Evolutionary conservation across 805 yeast genomes (phyloP), one percentile per base, ranked within the genome.

Genomic region (Candida coquimbonensis): DNA sequence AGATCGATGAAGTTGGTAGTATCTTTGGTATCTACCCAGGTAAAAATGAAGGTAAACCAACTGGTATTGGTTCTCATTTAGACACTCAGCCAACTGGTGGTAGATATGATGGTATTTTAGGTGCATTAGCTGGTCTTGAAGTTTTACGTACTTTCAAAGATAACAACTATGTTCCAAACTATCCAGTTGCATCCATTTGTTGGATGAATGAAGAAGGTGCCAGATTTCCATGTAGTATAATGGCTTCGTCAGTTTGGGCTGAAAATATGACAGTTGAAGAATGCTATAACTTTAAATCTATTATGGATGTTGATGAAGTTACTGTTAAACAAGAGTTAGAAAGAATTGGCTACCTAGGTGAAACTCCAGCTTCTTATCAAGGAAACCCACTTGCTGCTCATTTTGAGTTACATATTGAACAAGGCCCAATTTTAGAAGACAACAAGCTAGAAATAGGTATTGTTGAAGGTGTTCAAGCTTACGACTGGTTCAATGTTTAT

Each of bases 131-230:
- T 9, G 88, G 87, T 1, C 64, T 83, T 39, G 87, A 83, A 61
- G 80, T 83, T 6, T 62, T 83, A 53, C 67, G 87, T 49, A 81
- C 87, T 5, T 63, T 83, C 56, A 75, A 78, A 48, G 86, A 78
- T 16, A 77, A 78, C 59, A 66, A 70, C 38, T 73, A 64, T 54
- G 68, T 66, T 11, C 87, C 90, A n/a, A 73, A 78, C 44, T 81
- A 69, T 50, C 88, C 88, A 9, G 73, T 83, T 45, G 80, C 82
- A 7, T 70, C 80, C 5, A 72, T 83, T 36, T 72, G 77, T 55
- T 83, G 90, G 90, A 79, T 81, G 61, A 83, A 83, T 56, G 90
- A 83, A 58, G 90, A 83, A 65, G 90, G 90, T 46, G 88, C 89
- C 0, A 64, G 90, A 42, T 83, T 81, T 56, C 86, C 88, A n/a